phyloP scores from a whole-genome alignment of 1,139 yeast species.

The Sugiyamaella japonica region DNA sequence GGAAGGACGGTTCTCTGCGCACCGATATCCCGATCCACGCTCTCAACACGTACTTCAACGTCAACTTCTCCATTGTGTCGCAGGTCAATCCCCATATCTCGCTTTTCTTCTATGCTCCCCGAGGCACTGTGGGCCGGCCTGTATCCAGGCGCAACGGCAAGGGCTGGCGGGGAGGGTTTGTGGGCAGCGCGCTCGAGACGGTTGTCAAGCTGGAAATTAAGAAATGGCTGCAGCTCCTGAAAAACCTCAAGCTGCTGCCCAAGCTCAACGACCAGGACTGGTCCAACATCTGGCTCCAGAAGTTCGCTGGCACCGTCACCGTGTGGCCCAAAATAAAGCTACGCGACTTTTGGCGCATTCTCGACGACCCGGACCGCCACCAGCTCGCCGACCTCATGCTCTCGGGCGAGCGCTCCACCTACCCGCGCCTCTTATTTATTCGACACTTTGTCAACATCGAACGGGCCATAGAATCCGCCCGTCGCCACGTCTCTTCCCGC shows the following conservation, averaged over 20 bases:
- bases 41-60: constrained; percentile 73
- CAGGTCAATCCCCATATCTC: constrained; percentile 84
- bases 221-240: constrained; percentile 71
- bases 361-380: constrained; percentile 67
- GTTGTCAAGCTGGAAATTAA: constrained; percentile 67
- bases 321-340: constrained; percentile 69
- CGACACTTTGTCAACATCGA: constrained; percentile 64
- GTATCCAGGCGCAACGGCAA: constrained; percentile 60
- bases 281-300: constrained; percentile 75
- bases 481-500: constrained; percentile 18
- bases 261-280: constrained; percentile 73
- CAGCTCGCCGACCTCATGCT: constrained; percentile 55
- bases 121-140: constrained; percentile 81
- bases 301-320: constrained; percentile 73
- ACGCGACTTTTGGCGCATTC: constrained; percentile 61
- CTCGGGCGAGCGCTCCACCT: constrained; percentile 67
- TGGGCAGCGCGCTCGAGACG: constrained; percentile 72
- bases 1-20: constrained; percentile 73
- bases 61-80: constrained; percentile 71
- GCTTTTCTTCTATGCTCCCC: constrained; percentile 73
- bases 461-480: constrained; percentile 53
- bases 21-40: constrained; percentile 73
- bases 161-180: constrained; percentile 73
- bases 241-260: constrained; percentile 67
- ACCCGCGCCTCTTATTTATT: constrained; percentile 64